These are phyloP conservation scores for Chaetomium sp. DNA, from an alignment of 2,329 filamentous ascomycete genomes.

Conservation along the genomic window DNA sequence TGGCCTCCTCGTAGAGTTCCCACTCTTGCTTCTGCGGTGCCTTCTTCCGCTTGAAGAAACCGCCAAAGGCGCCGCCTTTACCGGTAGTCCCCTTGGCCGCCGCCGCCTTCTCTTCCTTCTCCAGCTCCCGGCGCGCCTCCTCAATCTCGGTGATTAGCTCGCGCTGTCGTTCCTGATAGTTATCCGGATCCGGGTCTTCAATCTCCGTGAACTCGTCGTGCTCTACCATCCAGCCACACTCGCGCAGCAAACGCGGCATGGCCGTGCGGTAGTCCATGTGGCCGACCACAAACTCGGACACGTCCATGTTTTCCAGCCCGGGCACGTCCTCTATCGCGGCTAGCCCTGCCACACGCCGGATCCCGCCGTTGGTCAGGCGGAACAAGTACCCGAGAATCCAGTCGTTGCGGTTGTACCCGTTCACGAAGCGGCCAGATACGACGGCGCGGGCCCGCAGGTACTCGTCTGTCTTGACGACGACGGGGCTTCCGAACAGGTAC, in stretches of 20 bases:
- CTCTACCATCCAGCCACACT: slow-evolving; percentile 86
- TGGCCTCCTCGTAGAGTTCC: slow-evolving; percentile 82
- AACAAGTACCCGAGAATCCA: slow-evolving; percentile 98
- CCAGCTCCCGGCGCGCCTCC: slow-evolving; percentile 80
- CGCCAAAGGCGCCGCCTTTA: slow-evolving; percentile 48
- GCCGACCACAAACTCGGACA: slow-evolving; percentile 76
- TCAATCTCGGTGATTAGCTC: slow-evolving; percentile 97
- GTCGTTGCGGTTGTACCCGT: slow-evolving; percentile 89
- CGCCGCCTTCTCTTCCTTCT: slow-evolving; percentile 60
- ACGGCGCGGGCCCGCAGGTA: slow-evolving; percentile 75
- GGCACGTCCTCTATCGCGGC: slow-evolving; percentile 68
- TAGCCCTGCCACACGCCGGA: slow-evolving; percentile 80
- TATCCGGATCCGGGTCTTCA: slow-evolving; percentile 93
- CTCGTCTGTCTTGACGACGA: slow-evolving; percentile 88
- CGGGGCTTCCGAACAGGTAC: slow-evolving; percentile 85
- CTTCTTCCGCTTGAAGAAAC: slow-evolving; percentile 76
- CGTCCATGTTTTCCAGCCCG: slow-evolving; percentile 81
- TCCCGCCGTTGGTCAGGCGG: slow-evolving; percentile 85
- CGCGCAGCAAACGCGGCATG: slow-evolving; percentile 80
- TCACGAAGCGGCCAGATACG: slow-evolving; percentile 87
- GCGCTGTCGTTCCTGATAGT: slow-evolving; percentile 77
- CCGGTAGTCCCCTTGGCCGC: not conserved
- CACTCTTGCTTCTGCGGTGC: slow-evolving; percentile 77
- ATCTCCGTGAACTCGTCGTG: slow-evolving; percentile 95
- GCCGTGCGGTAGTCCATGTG: slow-evolving; percentile 95